Evolutionary conservation across 179 eudicot genomes (phyloP), one percentile per base, ranked within the genome.

Genomic region (Pouteria campechiana): DNA sequence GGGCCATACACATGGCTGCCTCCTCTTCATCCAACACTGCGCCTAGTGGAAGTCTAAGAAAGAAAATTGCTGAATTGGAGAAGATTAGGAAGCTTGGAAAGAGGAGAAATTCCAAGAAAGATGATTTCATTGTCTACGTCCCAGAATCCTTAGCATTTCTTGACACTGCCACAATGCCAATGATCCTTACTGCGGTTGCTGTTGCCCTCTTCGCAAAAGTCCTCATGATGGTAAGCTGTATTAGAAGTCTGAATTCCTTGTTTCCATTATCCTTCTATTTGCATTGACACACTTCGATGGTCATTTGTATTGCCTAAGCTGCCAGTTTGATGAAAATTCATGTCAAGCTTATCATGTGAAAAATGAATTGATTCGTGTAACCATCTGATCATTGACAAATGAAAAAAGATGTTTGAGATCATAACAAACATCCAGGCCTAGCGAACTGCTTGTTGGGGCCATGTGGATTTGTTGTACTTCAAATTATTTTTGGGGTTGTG

Each of bases 101-200:
- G 65, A 61, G 50, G 20, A 68, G 36, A 34, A 65, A 63, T 28
- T 67, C 61, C 7, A 73, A 67, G 49, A 85, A 78, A 65, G 55
- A 63, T 25, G 71, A 76, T 29, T 25, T 81, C 44, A 74, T 75
- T 68, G 96, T 87, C 3, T 62, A 83, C 47, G 80, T 73, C 49
- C 90, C 83, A 1, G 96, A 83, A 56, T 67, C 96, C 13, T 19
- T 2, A 41, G 22, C 73, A 7, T 86, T 34, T 32, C 75, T 79
- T n/a, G 96, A 83, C 50, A 86, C 93, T 10, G 89, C 89, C 35
- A 61, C 75, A 13, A 54, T 72, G 83, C 93, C 96, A 2, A 47
- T 83, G 80, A 54, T 85, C 41, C 66, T 76, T 34, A 66, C 80
- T 34, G 88, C 52, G 32, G 95, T 75, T 25, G 95, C 88, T n/a